phyloP scores from a whole-genome alignment of 179 eudicot species.

The Carnegiea gigantea region DNA sequence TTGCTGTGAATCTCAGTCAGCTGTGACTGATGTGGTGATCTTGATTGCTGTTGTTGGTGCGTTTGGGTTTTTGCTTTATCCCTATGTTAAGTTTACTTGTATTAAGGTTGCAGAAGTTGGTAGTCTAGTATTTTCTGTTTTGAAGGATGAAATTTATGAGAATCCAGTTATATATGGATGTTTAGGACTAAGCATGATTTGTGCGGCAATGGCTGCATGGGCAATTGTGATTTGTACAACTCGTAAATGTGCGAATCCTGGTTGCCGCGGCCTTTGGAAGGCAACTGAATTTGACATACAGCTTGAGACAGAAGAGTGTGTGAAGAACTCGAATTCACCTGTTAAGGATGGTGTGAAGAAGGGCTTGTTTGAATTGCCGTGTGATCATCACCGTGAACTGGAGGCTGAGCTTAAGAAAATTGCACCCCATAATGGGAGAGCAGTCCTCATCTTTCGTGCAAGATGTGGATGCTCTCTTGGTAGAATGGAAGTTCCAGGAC shows the following conservation, averaged over 20 bases:
- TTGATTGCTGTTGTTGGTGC: constrained; percentile 71
- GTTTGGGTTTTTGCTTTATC: constrained; percentile 63
- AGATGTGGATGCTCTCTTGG: constrained; percentile 91
- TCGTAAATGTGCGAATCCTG: constrained; percentile 60
- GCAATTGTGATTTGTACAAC: constrained; percentile 52
- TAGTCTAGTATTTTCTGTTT: constrained; percentile 26
- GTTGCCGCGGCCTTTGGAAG: constrained; percentile 63
- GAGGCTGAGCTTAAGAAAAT: constrained; percentile 87
- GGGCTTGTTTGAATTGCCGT: constrained; percentile 63
- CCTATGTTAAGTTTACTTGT: constrained; percentile 45
- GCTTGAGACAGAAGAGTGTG: constrained; percentile 68
- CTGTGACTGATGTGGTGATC: constrained; percentile 64
- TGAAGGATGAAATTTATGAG: constrained; percentile 57
- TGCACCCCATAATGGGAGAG: constrained; percentile 87
- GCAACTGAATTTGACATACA: constrained; percentile 86
- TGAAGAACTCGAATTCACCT: constrained; percentile 45
- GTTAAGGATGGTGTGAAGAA: constrained; percentile 45
- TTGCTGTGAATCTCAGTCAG: constrained; percentile 61
- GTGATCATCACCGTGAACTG: constrained; percentile 69
- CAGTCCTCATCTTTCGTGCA: constrained; percentile 71
- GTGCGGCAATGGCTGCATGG: constrained; percentile 52
- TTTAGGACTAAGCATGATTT: constrained; percentile 61
- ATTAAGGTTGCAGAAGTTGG: constrained; percentile 31
- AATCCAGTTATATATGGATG: constrained; percentile 70
- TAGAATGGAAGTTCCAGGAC: constrained; percentile 86